Conservation (phyloP, 306 rosid genomes). For the Cucumis cinereus region DNA sequence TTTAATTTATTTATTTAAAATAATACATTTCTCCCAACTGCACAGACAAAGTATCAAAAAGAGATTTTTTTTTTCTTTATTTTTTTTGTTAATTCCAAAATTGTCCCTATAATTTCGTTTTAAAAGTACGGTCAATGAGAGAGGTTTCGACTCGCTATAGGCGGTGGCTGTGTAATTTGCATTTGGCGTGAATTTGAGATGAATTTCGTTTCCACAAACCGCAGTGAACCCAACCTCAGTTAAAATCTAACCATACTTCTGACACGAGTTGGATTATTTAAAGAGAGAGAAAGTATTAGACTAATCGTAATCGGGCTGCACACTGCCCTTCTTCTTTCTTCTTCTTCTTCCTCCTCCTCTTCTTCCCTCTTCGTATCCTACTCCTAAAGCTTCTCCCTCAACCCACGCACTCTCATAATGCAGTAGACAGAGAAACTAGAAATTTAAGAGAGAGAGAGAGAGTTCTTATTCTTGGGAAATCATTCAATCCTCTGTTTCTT, state of each 20-base stretch:
- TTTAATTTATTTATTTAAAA: not conserved
- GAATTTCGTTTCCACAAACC: constrained; percentile 2
- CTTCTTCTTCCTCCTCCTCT: not conserved
- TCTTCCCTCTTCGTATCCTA: not conserved
- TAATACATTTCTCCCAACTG: not conserved
- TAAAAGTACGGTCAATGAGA: not conserved
- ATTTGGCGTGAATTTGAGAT: constrained; percentile 12
- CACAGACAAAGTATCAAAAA: constrained; percentile 2
- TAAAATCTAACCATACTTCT: not conserved
- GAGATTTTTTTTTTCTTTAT: not conserved
- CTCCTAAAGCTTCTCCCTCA: not conserved
- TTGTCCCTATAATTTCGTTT: not conserved
- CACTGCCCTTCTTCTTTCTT: not conserved
- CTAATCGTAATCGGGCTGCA: not conserved
- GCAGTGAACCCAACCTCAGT: constrained; percentile 11
- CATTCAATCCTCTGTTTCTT: not conserved
- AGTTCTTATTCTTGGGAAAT: not conserved
- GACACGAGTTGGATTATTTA: constrained; percentile 13
- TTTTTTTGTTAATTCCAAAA: not conserved
- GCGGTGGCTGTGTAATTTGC: constrained; percentile 2
- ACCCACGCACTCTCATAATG: not conserved
- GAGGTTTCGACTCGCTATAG: not conserved
- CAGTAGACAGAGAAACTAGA: not conserved
- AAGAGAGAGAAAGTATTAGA: constrained; percentile 5
- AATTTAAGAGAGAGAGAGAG: not conserved